Conservation (phyloP, 768 basidiomycete genomes). For the Leccinellum albellum region DNA sequence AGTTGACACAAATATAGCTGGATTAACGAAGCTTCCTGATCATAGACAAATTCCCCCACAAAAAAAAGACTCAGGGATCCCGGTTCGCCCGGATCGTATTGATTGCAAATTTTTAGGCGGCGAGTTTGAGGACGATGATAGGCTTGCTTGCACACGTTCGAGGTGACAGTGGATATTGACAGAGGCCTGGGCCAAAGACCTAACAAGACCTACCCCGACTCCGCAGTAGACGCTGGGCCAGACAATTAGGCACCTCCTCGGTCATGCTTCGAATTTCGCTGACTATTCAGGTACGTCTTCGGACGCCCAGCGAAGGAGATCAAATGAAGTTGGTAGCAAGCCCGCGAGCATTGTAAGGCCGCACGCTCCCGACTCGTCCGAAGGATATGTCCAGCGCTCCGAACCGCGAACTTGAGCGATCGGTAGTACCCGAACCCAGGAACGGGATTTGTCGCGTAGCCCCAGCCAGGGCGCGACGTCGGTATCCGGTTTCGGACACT, state of each 20-base stretch:
- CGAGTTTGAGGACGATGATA: neutral
- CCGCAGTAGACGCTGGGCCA: too few relatives aligned
- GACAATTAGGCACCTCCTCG: too few relatives aligned
- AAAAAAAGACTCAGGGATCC: neutral
- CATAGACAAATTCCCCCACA: neutral
- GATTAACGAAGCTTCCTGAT: too few relatives aligned
- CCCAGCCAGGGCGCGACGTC: conserved; percentile 23
- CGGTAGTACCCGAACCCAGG: conserved; percentile 25
- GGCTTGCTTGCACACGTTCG: neutral
- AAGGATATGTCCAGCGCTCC: neutral
- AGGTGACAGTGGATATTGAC: too few relatives aligned
- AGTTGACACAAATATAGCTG: too few relatives aligned
- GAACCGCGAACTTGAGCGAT: conserved; percentile 12
- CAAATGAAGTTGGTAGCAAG: neutral
- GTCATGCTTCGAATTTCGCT: neutral
- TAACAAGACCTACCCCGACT: too few relatives aligned
- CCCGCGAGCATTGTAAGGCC: neutral
- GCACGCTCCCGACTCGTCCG: neutral
- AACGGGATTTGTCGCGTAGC: conserved; percentile 19
- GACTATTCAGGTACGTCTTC: neutral
- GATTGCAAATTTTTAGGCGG: neutral
- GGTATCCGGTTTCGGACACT: conserved; percentile 44
- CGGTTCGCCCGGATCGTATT: neutral
- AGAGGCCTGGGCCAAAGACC: neutral
- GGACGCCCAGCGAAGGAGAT: neutral